phyloP scores from a whole-genome alignment of 129 eudicot species.

The Scalesia atractyloides region DNA sequence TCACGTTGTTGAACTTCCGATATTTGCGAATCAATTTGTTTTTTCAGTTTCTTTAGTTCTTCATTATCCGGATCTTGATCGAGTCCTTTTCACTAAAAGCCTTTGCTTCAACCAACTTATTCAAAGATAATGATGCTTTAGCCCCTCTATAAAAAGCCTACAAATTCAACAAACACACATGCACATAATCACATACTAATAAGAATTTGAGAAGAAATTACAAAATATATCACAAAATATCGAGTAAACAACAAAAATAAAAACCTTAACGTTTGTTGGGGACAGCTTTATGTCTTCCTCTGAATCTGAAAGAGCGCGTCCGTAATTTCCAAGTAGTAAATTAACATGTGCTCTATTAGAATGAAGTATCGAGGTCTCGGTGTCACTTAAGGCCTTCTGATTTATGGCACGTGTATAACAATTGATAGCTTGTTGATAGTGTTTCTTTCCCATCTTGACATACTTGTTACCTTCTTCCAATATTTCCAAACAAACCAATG shows the following conservation, averaged over 20 bases:
- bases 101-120: conserved; percentile 68
- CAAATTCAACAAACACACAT: conserved; percentile 2
- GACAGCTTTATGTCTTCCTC: conserved; percentile 85
- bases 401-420: conserved; percentile 92
- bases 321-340: conserved; percentile 73
- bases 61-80: conserved; percentile 62
- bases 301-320: conserved; percentile 89
- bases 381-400: conserved; percentile 71
- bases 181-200: conserved; percentile 7
- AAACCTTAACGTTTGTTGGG: conserved; percentile 77
- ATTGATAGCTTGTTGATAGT: conserved; percentile 75
- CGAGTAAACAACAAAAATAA: background rate
- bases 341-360: conserved; percentile 96
- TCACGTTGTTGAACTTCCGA: conserved; percentile 55
- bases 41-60: conserved; percentile 68
- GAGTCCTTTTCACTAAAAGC: conserved; percentile 73
- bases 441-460: conserved; percentile 94
- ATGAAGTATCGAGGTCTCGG: conserved; percentile 60
- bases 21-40: conserved; percentile 51
- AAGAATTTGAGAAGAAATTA: background rate
- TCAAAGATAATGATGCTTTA: conserved; percentile 74
- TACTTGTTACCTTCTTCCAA: conserved; percentile 90
- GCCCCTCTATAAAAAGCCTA: conserved; percentile 85
- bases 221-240: background rate
- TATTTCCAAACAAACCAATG: conserved; percentile 23